Percentiles rank a stretch among this genome's conserved stretches.
These are phyloP conservation scores for Mortierella sp. DNA, from an alignment of 371 early-diverging fungal genomes.

Conservation along the genomic window DNA sequence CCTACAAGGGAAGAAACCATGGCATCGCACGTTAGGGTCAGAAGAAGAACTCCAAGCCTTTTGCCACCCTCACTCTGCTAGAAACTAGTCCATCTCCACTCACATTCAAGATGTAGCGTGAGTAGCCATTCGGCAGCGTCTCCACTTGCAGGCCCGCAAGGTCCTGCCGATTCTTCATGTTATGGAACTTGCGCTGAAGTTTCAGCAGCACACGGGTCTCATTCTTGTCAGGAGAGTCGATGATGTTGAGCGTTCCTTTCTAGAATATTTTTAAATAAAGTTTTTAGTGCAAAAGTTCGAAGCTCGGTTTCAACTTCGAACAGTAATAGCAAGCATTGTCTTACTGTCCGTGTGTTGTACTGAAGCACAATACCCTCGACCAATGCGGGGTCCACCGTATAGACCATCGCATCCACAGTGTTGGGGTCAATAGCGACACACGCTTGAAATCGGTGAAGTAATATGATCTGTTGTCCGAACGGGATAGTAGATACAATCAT, in stretches of 20 bases:
- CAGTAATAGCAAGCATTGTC: too few species aligned
- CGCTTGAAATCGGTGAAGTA: constrained; percentile 16
- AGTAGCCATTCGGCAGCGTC: constrained; percentile 24
- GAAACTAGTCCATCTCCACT: too few species aligned
- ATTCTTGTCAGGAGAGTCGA: constrained; percentile 30
- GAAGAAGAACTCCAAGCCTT: too few species aligned
- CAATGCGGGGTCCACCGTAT: constrained; percentile 31
- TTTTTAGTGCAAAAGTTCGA: background rate
- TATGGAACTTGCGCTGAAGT: constrained; percentile 40
- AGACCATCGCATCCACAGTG: constrained; percentile 21
- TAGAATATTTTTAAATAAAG: background rate
- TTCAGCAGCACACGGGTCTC: constrained; percentile 35
- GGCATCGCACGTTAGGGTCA: too few species aligned
- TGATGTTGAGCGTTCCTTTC: constrained; percentile 36
- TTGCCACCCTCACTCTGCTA: too few species aligned
- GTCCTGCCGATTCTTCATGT: constrained; percentile 28
- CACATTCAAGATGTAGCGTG: constrained; percentile 34
- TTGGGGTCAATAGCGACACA: constrained; percentile 32
- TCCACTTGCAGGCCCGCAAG: constrained; percentile 32
- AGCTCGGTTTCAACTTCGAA: background rate
- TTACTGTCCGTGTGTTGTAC: constrained; percentile 42
- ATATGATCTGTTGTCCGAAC: too few species aligned
- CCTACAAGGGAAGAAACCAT: constrained; percentile 17
- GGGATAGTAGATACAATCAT: too few species aligned
- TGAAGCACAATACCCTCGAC: constrained; percentile 24